Conservation (phyloP, 2,329 filamentous ascomycete genomes). For the Calonectria leucothoes region DNA sequence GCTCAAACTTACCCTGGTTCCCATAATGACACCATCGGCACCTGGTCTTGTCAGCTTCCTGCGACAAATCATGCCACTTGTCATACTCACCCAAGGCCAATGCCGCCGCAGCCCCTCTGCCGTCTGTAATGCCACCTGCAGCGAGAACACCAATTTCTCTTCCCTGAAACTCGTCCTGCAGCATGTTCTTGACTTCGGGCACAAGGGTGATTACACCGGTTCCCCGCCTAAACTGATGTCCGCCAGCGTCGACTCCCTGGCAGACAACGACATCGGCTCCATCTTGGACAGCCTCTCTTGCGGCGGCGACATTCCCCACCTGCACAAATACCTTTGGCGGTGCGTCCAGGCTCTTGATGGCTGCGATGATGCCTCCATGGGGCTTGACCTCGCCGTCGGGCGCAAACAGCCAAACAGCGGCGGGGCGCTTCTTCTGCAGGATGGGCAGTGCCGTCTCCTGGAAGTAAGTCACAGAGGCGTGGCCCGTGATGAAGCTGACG, state of each 20-base stretch:
- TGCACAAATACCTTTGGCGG: constrained; percentile 68
- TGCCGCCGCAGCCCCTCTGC: constrained; percentile 65
- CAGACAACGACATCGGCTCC: constrained; percentile 70
- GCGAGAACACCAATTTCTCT: constrained; percentile 59
- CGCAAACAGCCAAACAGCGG: constrained; percentile 76
- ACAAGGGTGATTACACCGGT: constrained; percentile 67
- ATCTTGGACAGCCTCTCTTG: constrained; percentile 58
- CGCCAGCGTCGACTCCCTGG: constrained; percentile 74
- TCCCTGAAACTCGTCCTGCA: constrained; percentile 51
- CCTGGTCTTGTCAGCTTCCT: constrained; percentile 43
- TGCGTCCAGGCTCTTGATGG: constrained; percentile 43
- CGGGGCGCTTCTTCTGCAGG: constrained; percentile 63
- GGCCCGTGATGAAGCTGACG: constrained; percentile 66
- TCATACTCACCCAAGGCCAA: constrained; percentile 61
- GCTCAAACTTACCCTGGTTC: constrained; percentile 50
- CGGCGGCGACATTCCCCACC: constrained; percentile 69
- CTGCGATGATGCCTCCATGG: constrained; percentile 50
- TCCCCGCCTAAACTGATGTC: constrained; percentile 68
- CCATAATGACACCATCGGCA: constrained; percentile 58
- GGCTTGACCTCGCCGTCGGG: constrained; percentile 58
- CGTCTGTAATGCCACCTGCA: constrained; percentile 70
- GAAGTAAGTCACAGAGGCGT: constrained; percentile 54
- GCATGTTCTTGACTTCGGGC: constrained; percentile 65
- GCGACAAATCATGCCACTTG: not conserved
- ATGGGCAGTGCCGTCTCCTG: constrained; percentile 59